Conservation (phyloP, 768 basidiomycete species). For the Kwoniella botswanensis region DNA sequence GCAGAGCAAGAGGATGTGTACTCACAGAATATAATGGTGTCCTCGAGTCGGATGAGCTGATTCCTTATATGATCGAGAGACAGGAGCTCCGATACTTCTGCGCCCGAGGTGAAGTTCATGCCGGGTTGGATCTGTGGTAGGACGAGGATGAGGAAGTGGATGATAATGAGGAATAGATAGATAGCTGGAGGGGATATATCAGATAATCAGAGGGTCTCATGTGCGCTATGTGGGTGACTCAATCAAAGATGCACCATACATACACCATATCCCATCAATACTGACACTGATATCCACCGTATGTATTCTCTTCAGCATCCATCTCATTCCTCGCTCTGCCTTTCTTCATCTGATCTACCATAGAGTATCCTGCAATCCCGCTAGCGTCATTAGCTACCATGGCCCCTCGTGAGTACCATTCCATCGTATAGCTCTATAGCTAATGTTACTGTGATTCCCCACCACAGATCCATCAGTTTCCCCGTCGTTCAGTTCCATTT, state of each 20-base stretch:
- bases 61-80: conserved; percentile 86
- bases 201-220: no score
- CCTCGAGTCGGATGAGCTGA: conserved; percentile 86
- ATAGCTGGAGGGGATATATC: no score
- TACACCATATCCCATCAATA: background rate
- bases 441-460: background rate
- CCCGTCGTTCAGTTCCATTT: conserved; percentile 13
- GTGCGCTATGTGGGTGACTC: background rate
- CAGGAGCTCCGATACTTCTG: conserved; percentile 68
- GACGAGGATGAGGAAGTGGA: background rate
- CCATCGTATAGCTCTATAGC: background rate
- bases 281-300: background rate
- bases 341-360: background rate
- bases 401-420: conserved; percentile 6
- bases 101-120: conserved; percentile 58
- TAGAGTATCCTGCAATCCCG: background rate
- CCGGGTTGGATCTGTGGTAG: background rate
- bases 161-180: background rate
- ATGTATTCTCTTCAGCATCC: background rate
- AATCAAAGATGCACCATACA: background rate
- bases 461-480: conserved; percentile 6
- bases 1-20: conserved; percentile 5
- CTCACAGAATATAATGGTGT: conserved; percentile 91
- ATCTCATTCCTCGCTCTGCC: background rate
- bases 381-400: background rate